A percentile compares a stretch with the other conserved stretches of the same genome.
Conservation (phyloP, 495 filamentous ascomycete species). For the Xylaria bambusicola region DNA sequence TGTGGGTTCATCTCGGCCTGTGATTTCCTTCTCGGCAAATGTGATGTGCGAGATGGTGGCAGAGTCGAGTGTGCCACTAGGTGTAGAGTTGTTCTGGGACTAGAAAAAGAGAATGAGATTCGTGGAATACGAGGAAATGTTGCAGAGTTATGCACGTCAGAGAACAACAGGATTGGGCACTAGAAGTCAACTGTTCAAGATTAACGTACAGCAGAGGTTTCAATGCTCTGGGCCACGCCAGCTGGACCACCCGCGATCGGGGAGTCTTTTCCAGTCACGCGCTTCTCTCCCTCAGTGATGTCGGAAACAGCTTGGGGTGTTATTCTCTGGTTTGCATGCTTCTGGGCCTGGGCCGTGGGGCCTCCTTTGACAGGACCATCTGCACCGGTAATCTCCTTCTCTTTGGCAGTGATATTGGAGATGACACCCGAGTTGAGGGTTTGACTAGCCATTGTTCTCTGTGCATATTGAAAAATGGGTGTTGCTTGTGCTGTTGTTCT, state of each 20-base stretch:
- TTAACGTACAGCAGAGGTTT: background rate
- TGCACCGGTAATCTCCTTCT: slow-evolving; percentile 26
- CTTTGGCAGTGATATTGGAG: slow-evolving; percentile 24
- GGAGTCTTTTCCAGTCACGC: slow-evolving; percentile 13
- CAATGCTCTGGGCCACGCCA: slow-evolving; percentile 23
- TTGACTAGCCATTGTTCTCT: slow-evolving; percentile 13
- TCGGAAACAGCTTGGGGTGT: slow-evolving; percentile 22
- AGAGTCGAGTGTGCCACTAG: slow-evolving; percentile 26
- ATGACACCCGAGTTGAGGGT: slow-evolving; percentile 23
- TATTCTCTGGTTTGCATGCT: slow-evolving; percentile 22
- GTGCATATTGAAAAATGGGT: background rate
- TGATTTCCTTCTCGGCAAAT: slow-evolving; percentile 21
- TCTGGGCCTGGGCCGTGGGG: slow-evolving; percentile 29
- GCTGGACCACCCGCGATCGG: slow-evolving; percentile 21
- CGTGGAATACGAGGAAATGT: background rate
- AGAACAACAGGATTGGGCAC: background rate
- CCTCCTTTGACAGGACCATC: slow-evolving; percentile 21
- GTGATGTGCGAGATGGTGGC: slow-evolving; percentile 30
- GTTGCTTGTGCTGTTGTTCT: background rate
- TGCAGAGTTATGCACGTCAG: too few species aligned
- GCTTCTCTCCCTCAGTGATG: slow-evolving; percentile 28
- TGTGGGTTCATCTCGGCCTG: slow-evolving; percentile 17
- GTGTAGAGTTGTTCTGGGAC: slow-evolving; percentile 10
- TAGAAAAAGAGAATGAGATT: background rate
- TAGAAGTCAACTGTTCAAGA: background rate